Evolutionary conservation across 108 stramenopile species (phyloP), one percentile per base, ranked within the genome.

Genomic region (Cyclotella atomus): DNA sequence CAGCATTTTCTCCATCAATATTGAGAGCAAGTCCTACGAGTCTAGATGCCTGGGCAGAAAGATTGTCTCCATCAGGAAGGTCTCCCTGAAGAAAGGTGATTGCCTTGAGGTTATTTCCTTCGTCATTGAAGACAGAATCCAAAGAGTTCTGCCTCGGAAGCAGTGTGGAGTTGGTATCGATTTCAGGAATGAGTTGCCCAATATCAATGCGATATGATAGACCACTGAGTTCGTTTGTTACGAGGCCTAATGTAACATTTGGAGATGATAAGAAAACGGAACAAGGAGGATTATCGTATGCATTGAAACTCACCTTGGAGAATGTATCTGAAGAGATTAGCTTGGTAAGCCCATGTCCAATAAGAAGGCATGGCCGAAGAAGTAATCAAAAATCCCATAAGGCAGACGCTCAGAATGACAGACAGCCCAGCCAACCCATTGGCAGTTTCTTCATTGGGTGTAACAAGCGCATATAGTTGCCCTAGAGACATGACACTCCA

Each of bases 321-420:
- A 50, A 84, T 84, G 38, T 84, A 84, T 10, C 49, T 73, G 59
- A 84, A 79, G 21, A 79, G 57, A 56, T 84, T 84, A 20, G 28
- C 65, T 54, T 71, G 52, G 23, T 79, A 65, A 4, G 73, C 78
- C 75, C 75, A 82, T 28, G 23, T 0, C 81, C 81, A 82, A 8
- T 75, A 75, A n/a, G 30, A 53, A 41, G 81, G 81, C 81, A 82
- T 82, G 12, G 81, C 60, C n/a, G 54, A 46, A 57, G 41, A 64
- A 7, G 81, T 71, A 19, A 82, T 82, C 10, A 83, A 44, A 38
- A 83, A 83, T 24, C 81, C 81, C 81, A 82, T 82, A 17, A 82
- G 66, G 33, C 60, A 54, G 0, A 82, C 81, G 34, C 34, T 41
- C 12, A 82, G 45, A 38, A 82, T 82, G 14, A 82, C 75, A 76